These are phyloP conservation scores for Penicillium roqueforti DNA, from an alignment of 495 filamentous ascomycete species.

Conservation along the genomic window DNA sequence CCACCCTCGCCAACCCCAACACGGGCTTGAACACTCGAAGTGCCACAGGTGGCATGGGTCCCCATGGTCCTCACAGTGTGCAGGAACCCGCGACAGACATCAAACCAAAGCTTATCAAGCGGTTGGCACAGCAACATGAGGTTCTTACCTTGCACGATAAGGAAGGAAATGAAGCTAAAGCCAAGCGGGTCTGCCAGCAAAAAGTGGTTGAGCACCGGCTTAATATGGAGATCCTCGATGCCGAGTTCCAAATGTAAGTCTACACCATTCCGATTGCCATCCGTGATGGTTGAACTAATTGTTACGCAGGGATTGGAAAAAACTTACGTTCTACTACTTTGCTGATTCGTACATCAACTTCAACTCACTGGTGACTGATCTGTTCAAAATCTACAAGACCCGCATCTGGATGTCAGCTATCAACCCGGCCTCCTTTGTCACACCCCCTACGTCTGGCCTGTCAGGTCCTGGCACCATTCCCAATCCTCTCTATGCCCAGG, in stretches of 20 bases:
- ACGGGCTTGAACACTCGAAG: slow-evolving; percentile 53
- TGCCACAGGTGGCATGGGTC: slow-evolving; percentile 70
- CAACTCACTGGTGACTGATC: slow-evolving; percentile 91
- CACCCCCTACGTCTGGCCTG: slow-evolving; percentile 62
- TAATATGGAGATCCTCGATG: slow-evolving; percentile 97
- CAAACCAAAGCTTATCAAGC: slow-evolving; percentile 94
- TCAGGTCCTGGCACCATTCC: slow-evolving; percentile 35
- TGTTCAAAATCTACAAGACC: slow-evolving; percentile 99
- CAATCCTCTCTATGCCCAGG: slow-evolving; percentile 36
- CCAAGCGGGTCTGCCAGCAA: slow-evolving; percentile 90
- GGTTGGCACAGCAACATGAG: slow-evolving; percentile 86
- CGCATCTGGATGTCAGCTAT: slow-evolving; percentile 99
- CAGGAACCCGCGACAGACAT: slow-evolving; percentile 76
- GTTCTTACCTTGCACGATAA: slow-evolving; percentile 84
- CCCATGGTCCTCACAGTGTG: slow-evolving; percentile 63
- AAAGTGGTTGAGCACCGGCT: slow-evolving; percentile 93
- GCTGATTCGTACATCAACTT: slow-evolving; percentile 98
- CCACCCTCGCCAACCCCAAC: slow-evolving; percentile 41
- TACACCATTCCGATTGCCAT: background rate
- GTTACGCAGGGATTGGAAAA: slow-evolving; percentile 85
- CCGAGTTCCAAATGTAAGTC: slow-evolving; percentile 97
- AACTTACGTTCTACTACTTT: slow-evolving; percentile 97
- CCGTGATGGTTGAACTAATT: background rate
- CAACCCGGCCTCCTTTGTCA: slow-evolving; percentile 96
- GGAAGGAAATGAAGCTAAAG: slow-evolving; percentile 95